Base-by-base conservation (phyloP, 2,329 filamentous ascomycete genomes). In the Penicillium sp. region DNA sequence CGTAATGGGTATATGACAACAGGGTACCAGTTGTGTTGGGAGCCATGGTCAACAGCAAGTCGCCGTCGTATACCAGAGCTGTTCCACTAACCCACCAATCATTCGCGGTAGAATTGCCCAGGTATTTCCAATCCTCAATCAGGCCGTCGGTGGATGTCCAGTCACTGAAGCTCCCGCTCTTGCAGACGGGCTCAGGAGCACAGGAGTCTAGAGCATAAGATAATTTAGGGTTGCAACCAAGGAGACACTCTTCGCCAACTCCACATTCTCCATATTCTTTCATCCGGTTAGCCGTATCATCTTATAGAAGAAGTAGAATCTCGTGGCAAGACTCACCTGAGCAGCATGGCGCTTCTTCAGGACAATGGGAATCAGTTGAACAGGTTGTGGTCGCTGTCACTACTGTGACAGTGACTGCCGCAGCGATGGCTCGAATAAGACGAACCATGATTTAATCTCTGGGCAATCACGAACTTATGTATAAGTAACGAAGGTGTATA, bases 191-290 rank as follows among this genome's bases (percentile, higher is more conserved):
- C 57, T 82, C 87, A 14, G 93, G 90, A 7, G 90, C 85, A 74
- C 94, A 99, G 2, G 93, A 86, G 63, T 95, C 85, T 65, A 97
- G 81, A 12, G 83, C 83, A 78, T 86, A 88, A 47, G 93, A 97
- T 76, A 87, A 87, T 68, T 86, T 83, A 28, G 91, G 90, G 71
- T 97, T 92, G 78, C 94, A 97, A 62, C 94, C 94, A 66, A 93
- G 93, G 18, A 99, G 83, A 69, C 94, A 97, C 81, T 89, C 97
- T 55, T 92, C 94, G 67, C 94, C 94, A 56, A 91, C 85, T 77
- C 93, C 93, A 68, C 93, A 97, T 74, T 93, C 82, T 66, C 90
- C 90, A 74, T 97, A 97, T 75, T 94, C 91, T 96, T 23, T 18
- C 14, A 14, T 4, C 8, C 21, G 8, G 46, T 49, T 26, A 49